Evolutionary conservation across 2,329 filamentous ascomycete genomes (phyloP), one percentile per base, ranked within the genome.

Genomic region (Epichloe gansuensis): DNA sequence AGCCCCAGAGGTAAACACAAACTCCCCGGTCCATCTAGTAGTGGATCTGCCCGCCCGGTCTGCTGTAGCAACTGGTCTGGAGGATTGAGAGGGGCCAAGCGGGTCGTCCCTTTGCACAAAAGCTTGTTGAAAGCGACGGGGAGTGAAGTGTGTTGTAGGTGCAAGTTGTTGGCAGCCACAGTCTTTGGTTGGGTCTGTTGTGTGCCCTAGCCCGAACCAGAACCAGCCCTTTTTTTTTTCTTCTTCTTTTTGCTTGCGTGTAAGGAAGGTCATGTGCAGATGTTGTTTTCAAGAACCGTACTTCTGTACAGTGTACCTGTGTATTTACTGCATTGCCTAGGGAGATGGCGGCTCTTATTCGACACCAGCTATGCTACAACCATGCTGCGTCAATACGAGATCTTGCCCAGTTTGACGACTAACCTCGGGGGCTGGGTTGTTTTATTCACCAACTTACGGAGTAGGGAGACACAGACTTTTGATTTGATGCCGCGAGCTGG

Each of bases 11-110:
- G 39, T 41, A 13, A 44, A 34, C 41, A 43, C n/a, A 46, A 13
- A 31, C 43, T 31, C 15, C 31, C 40, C 31, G 11, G 31, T 35
- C n/a, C 44, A 47, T 35, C 4, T 31, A 31, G 31, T 31, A 31
- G 31, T 23, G 5, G 4, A 25, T 36, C 7, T 27, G n/a, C 12
- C 8, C 23, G 40, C 48, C 34, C 34, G 31, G 27, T 44, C 41
- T 11, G 21, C 17, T 25, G 41, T 45, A 21, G 49, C 49, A 27
- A 45, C 41, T 39, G 36, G 47, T 25, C 36, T 47, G 47, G 42
- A 42, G 51, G 46, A 43, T 40, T 34, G 25, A 17, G 51, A 46
- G 51, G 34, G 34, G 47, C 51, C 21, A 49, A 52, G 51, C 41
- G 51, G 47, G 47, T 47, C 42, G 47, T 45, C 47, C 51, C 47